Evolutionary conservation across 345 rosid genomes (phyloP), one percentile per base, ranked within the genome.

Genomic region (Camelina laxa): DNA sequence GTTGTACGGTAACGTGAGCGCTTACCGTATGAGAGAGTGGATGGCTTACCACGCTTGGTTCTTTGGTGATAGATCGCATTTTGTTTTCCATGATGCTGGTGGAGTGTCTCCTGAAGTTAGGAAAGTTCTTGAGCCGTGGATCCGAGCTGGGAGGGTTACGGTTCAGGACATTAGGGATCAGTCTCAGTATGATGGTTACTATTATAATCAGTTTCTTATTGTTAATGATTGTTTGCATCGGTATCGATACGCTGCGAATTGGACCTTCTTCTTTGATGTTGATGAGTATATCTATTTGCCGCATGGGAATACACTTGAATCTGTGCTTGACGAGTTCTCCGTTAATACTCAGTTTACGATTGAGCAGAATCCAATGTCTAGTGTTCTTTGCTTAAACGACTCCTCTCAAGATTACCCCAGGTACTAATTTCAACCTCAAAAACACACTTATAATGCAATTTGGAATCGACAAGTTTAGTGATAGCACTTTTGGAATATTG

Each of bases 41-140:
- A 92, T 90, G 82, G 98, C 98, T 65, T 92, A 90, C 73, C 98
- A 92, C 75, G 87, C 92, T 1, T 86, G 96, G 92, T 88, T 92
- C 80, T 90, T 92, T 6, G 98, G 98, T 0, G 81, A 82, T n/a
- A 86, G 72, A 4, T 92, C 96, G 11, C 96, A 92, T 81, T 92
- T 90, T 59, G 98, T 90, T 19, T 85, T 92, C 15, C 98, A 92
- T 27, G 96, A 92, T 9, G 98, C 98, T 0, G 98, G 98, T 2
- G 98, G 94, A 0, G 91, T 88, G 10, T 75, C 83, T 22, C 69
- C 79, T 7, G 89, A 84, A 47, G 97, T 92, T 19, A 80, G 79
- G 75, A 85, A 82, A 15, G 90, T 72, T 30, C 84, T 92, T 11
- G 85, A 88, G 27, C 98, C 94, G 17, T 92, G 98, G 98, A 79